A percentile compares a stretch with the other conserved stretches of the same genome.
phyloP scores from a whole-genome alignment of 2,329 filamentous ascomycete genomes.

The Penicillium sp. region DNA sequence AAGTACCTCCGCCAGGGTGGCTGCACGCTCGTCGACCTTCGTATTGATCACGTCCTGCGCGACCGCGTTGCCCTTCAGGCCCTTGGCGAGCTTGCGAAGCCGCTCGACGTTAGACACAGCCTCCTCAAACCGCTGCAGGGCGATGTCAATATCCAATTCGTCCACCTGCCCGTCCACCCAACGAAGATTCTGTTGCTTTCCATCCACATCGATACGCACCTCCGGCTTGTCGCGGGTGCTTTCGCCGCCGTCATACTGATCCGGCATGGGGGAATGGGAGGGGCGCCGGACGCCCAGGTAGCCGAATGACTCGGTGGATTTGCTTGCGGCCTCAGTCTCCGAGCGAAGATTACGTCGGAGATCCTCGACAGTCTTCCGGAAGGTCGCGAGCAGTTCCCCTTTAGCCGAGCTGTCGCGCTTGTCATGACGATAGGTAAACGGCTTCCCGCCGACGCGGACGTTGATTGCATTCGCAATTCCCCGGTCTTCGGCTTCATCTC shows the following conservation, averaged over 20 bases:
- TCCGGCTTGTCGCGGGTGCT: constrained; percentile 61
- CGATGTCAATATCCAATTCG: constrained; percentile 90
- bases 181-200: constrained; percentile 87
- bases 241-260: too few species aligned
- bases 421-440: constrained; percentile 88
- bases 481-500: constrained; percentile 45
- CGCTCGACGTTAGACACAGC: constrained; percentile 78
- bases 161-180: constrained; percentile 96
- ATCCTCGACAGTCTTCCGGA: constrained; percentile 86
- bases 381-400: constrained; percentile 69
- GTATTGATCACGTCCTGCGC: constrained; percentile 87
- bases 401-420: constrained; percentile 76
- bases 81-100: constrained; percentile 66
- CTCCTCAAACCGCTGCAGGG: constrained; percentile 76
- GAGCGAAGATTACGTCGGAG: constrained; percentile 74
- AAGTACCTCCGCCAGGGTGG: constrained; percentile 65
- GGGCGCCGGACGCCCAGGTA: constrained; percentile 74
- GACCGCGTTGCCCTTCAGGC: constrained; percentile 73
- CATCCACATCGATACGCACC: constrained; percentile 88
- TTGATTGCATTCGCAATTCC: constrained; percentile 75
- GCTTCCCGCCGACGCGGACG: constrained; percentile 78
- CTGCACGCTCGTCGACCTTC: constrained; percentile 78
- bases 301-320: constrained; percentile 73
- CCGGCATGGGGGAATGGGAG: too few species aligned
- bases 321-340: constrained; percentile 78